Percentiles rank a stretch among this genome's conserved stretches.
Conservation (phyloP, 2,329 filamentous ascomycete genomes). For the Trichoderma lentiforme region DNA sequence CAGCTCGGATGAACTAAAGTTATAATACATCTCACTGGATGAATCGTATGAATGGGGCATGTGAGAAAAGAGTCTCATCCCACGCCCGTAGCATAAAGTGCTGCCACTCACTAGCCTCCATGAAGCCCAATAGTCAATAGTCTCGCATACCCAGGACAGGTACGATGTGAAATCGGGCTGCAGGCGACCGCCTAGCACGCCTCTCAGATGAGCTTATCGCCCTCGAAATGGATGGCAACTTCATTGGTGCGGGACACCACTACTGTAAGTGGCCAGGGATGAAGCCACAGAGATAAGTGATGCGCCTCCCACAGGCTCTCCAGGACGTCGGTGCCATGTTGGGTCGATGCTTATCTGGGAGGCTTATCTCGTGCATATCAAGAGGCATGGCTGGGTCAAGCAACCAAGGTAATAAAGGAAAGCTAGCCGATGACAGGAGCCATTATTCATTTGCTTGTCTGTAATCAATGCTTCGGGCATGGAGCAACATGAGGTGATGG, state of each 20-base stretch:
- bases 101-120: neutral
- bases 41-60: neutral
- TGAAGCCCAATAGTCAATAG: slow-evolving; percentile 9
- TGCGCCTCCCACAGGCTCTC: slow-evolving; percentile 15
- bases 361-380: slow-evolving; percentile 14
- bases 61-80: neutral
- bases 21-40: neutral
- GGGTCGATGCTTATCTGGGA: slow-evolving; percentile 15
- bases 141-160: neutral
- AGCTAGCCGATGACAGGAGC: slow-evolving; percentile 6
- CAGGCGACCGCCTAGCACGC: neutral
- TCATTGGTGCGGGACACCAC: neutral
- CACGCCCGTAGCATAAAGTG: neutral
- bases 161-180: slow-evolving; percentile 4
- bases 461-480: neutral
- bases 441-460: neutral
- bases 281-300: slow-evolving; percentile 18
- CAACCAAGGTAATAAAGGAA: neutral
- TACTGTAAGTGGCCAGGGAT: neutral
- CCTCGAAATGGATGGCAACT: slow-evolving; percentile 6
- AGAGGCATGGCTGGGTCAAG: neutral
- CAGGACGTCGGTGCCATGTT: slow-evolving; percentile 3
- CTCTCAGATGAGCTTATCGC: slow-evolving; percentile 17
- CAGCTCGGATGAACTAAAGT: slow-evolving; percentile 11
- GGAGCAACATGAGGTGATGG: neutral